Percentiles rank a stretch among this genome's conserved stretches.
These are phyloP conservation scores for Penicillium arizonense DNA, from an alignment of 495 filamentous ascomycete species.

Conservation along the genomic window DNA sequence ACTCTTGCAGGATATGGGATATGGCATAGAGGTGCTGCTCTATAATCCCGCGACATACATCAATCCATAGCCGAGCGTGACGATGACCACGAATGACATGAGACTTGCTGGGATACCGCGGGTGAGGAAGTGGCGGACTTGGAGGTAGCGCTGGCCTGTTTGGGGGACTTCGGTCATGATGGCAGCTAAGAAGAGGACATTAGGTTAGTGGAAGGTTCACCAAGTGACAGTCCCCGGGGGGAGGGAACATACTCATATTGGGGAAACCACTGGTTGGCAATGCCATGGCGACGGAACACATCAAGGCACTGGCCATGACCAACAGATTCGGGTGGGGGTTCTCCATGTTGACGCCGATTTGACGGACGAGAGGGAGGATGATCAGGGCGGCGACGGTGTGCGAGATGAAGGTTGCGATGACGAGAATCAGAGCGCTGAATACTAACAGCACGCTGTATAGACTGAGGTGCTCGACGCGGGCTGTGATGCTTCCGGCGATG, in stretches of 20 bases:
- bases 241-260: slow-evolving; percentile 86
- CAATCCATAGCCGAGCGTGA: slow-evolving; percentile 82
- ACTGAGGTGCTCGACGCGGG: slow-evolving; percentile 70
- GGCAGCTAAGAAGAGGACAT: slow-evolving; percentile 59
- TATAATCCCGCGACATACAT: slow-evolving; percentile 79
- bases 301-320: slow-evolving; percentile 78
- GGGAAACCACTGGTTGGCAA: slow-evolving; percentile 95
- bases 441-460: slow-evolving; percentile 86
- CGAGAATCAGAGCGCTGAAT: slow-evolving; percentile 80
- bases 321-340: slow-evolving; percentile 91
- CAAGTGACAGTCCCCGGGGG: not conserved
- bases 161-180: slow-evolving; percentile 98
- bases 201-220: slow-evolving; percentile 13
- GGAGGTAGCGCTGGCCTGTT: slow-evolving; percentile 86
- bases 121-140: slow-evolving; percentile 91
- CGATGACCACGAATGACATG: slow-evolving; percentile 75
- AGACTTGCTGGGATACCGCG: slow-evolving; percentile 84
- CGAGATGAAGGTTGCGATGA: slow-evolving; percentile 96
- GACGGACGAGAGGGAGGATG: slow-evolving; percentile 83
- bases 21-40: not conserved
- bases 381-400: slow-evolving; percentile 97
- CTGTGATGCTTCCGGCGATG: slow-evolving; percentile 73
- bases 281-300: slow-evolving; percentile 77
- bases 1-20: no score
- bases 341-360: slow-evolving; percentile 79